These are phyloP conservation scores for Candida tunisiensis DNA, from an alignment of 1,139 yeast species.

Conservation along the genomic window DNA sequence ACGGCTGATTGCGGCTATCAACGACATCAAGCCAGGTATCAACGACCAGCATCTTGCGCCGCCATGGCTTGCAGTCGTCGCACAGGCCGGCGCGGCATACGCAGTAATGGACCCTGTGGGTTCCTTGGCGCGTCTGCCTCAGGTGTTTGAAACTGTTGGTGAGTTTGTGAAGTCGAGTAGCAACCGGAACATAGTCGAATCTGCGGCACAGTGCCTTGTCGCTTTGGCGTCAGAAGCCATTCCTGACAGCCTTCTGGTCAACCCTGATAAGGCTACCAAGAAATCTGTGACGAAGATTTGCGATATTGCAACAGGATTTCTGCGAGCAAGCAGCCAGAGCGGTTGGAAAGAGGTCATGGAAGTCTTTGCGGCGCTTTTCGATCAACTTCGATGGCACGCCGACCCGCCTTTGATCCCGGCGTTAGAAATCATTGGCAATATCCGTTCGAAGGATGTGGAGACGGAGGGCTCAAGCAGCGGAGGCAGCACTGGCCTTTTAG, in stretches of 20 bases:
- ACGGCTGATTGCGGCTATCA: slow-evolving; percentile 50
- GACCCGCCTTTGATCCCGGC: slow-evolving; percentile 58
- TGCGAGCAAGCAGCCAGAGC: slow-evolving; percentile 60
- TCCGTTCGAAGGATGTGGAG: slow-evolving; percentile 68
- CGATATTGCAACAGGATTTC: slow-evolving; percentile 32
- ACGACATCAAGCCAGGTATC: slow-evolving; percentile 64
- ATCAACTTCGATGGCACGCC: slow-evolving; percentile 46
- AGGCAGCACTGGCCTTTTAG: no score
- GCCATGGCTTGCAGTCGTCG: slow-evolving; percentile 88
- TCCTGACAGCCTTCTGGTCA: slow-evolving; percentile 38
- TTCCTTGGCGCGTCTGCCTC: slow-evolving; percentile 40
- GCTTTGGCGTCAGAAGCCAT: slow-evolving; percentile 56
- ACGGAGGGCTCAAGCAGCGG: no score
- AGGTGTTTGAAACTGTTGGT: slow-evolving; percentile 38
- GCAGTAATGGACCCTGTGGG: slow-evolving; percentile 39
- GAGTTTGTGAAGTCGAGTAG: slow-evolving; percentile 52
- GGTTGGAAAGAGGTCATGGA: slow-evolving; percentile 66
- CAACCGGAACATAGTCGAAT: slow-evolving; percentile 46
- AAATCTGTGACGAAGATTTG: slow-evolving; percentile 27
- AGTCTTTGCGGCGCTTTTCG: slow-evolving; percentile 45
- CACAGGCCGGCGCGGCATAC: slow-evolving; percentile 67
- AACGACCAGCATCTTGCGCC: slow-evolving; percentile 81
- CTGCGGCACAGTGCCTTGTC: slow-evolving; percentile 77
- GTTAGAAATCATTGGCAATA: slow-evolving; percentile 60
- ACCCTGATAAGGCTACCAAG: slow-evolving; percentile 19